Percentiles rank a stretch among this genome's conserved stretches.
Conservation (phyloP, 768 basidiomycete genomes). For the Cystobasidium ongulense region DNA sequence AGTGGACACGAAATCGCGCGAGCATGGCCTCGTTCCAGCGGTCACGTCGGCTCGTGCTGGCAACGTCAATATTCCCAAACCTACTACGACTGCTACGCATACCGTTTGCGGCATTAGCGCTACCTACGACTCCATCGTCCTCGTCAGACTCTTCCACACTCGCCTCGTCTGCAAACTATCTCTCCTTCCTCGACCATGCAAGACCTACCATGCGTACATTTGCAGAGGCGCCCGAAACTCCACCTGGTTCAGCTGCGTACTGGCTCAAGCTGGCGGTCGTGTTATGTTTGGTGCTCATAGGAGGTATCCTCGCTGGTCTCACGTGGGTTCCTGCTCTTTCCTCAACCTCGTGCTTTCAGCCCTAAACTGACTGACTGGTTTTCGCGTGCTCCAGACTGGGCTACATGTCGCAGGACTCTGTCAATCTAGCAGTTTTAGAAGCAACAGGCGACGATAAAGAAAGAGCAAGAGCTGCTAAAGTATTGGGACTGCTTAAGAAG, state of each 20-base stretch:
- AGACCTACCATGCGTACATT: not conserved
- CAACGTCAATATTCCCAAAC: not conserved
- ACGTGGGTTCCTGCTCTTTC: conserved; percentile 11
- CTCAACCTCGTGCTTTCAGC: not conserved
- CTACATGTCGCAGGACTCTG: conserved; percentile 23
- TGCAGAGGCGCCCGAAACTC: conserved; percentile 21
- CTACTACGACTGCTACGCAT: not conserved
- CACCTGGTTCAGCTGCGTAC: conserved; percentile 21
- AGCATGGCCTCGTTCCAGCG: not conserved
- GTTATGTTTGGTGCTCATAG: conserved; percentile 28
- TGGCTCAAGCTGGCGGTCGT: conserved; percentile 18
- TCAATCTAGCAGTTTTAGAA: conserved; percentile 34
- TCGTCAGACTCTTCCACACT: not conserved
- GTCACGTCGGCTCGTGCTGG: not conserved
- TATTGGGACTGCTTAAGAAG: conserved; percentile 53
- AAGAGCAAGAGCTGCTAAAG: conserved; percentile 46
- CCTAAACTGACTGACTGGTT: too few relatives aligned
- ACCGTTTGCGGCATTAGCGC: not conserved
- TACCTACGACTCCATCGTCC: not conserved
- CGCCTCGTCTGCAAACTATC: not conserved
- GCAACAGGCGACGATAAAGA: conserved; percentile 38
- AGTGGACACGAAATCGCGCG: not conserved
- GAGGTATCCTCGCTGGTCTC: conserved; percentile 30
- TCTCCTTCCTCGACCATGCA: not conserved
- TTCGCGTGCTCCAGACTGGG: not conserved